phyloP scores from a whole-genome alignment of 2,329 filamentous ascomycete species.

The Penicillium sp. region DNA sequence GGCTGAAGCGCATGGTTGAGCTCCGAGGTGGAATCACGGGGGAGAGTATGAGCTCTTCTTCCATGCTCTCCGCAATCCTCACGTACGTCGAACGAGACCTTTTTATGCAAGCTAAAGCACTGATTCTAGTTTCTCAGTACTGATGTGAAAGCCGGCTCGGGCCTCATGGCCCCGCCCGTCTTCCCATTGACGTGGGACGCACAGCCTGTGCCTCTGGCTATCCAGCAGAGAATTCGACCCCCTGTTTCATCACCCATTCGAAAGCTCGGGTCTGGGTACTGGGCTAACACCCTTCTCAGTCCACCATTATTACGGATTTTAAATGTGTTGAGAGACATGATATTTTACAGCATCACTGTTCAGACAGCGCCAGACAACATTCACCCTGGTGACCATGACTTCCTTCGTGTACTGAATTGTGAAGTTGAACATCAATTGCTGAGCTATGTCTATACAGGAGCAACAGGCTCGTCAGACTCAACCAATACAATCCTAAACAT shows the following conservation, averaged over 20 bases:
- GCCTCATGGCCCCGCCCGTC: slow-evolving; percentile 31
- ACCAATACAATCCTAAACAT: slow-evolving; percentile 7
- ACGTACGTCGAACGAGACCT: slow-evolving; percentile 20
- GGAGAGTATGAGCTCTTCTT: slow-evolving; percentile 22
- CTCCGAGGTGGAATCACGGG: slow-evolving; percentile 31
- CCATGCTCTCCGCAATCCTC: slow-evolving; percentile 26
- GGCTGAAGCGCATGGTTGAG: slow-evolving; percentile 36
- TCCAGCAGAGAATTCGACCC: slow-evolving; percentile 28
- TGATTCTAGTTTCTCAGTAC: slow-evolving; percentile 17
- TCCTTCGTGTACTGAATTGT: slow-evolving; percentile 31
- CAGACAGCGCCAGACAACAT: slow-evolving; percentile 19
- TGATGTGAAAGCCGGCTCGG: slow-evolving; percentile 34
- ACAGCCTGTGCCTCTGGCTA: slow-evolving; percentile 25
- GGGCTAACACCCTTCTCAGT: slow-evolving; percentile 28
- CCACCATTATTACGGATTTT: slow-evolving; percentile 24
- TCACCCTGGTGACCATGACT: slow-evolving; percentile 25
- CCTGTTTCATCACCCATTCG: slow-evolving; percentile 21
- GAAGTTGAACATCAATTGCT: slow-evolving; percentile 37
- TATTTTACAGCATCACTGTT: slow-evolving; percentile 30
- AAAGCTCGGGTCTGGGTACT: slow-evolving; percentile 26
- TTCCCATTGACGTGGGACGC: slow-evolving; percentile 33
- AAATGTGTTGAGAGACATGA: slow-evolving; percentile 26
- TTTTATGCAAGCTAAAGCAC: not conserved
- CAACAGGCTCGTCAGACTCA: not conserved
- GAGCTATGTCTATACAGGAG: slow-evolving; percentile 30